These are phyloP conservation scores for Pseudogymnoascus pannorum DNA, from an alignment of 2,329 filamentous ascomycete species.

Conservation along the genomic window DNA sequence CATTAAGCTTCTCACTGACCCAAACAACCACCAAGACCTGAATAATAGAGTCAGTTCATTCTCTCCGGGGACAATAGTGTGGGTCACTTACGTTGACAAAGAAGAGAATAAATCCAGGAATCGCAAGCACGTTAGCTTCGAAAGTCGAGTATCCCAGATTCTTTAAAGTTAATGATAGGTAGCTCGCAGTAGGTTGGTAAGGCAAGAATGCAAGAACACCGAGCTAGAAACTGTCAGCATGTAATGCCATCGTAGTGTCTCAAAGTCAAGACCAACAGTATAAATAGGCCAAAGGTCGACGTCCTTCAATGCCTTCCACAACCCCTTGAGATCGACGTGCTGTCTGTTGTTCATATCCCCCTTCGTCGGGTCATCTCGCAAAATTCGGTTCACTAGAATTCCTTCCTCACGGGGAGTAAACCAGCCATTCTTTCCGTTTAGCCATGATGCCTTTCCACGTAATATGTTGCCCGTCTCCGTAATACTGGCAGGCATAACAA, in stretches of 20 bases:
- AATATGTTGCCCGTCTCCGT: conserved; percentile 41
- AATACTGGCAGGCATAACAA: conserved; percentile 51
- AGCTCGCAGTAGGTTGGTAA: not conserved
- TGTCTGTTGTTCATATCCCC: conserved; percentile 41
- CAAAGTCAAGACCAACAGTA: conserved; percentile 14
- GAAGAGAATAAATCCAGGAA: conserved; percentile 36
- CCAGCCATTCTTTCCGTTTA: conserved; percentile 52
- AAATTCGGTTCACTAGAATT: conserved; percentile 55
- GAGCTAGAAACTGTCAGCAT: conserved; percentile 4
- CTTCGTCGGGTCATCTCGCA: conserved; percentile 44
- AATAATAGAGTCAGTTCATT: conserved; percentile 53
- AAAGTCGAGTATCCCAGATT: conserved; percentile 27
- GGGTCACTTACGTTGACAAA: conserved; percentile 25
- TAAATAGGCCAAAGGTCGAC: conserved; percentile 46
- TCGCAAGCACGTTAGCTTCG: conserved; percentile 36
- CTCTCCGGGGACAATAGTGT: conserved; percentile 40
- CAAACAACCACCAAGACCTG: conserved; percentile 37
- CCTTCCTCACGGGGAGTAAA: conserved; percentile 55
- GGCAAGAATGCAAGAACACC: conserved; percentile 20
- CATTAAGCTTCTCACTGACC: conserved; percentile 33
- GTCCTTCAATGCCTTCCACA: conserved; percentile 40
- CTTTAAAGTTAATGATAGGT: conserved; percentile 7
- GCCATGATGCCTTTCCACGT: conserved; percentile 35
- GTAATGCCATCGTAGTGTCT: not conserved
- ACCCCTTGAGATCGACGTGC: conserved; percentile 34